Evolutionary conservation across 768 basidiomycete species (phyloP).

Genomic region (Amanita pallidorosea): DNA sequence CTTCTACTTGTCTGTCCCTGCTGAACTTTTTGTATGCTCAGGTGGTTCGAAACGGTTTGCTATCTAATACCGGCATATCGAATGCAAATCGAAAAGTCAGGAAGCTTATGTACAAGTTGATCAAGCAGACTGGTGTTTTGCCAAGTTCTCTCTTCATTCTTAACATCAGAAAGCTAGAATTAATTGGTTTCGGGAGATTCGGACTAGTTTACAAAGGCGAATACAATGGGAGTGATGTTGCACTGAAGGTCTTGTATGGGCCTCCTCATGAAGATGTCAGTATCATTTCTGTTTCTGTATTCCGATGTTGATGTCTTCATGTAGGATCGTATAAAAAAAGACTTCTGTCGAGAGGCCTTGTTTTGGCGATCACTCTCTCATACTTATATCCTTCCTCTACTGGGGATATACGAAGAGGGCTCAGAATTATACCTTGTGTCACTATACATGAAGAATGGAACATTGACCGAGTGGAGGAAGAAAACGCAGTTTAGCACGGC

Average conservation of each 20-base stretch:
- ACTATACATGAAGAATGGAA: slow-evolving; percentile 1
- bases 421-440: not conserved
- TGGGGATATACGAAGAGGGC: not conserved
- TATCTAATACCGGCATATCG: not conserved
- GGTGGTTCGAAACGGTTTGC: not conserved
- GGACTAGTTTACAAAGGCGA: not conserved
- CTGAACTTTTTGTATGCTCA: not conserved
- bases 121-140: not conserved
- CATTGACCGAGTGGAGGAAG: not conserved
- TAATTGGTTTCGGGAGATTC: not conserved
- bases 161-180: not conserved
- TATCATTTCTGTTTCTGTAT: not conserved
- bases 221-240: not conserved
- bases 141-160: not conserved
- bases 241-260: not conserved
- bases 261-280: no score
- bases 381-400: not conserved
- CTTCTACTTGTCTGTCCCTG: not conserved
- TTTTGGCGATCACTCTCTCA: not conserved
- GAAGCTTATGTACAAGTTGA: not conserved
- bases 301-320: not conserved
- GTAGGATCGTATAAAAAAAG: not conserved
- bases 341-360: not conserved
- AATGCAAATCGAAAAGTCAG: not conserved
- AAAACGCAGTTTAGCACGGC: no score